Evolutionary conservation across 441 rosid genomes (phyloP).

Genomic region (Populus tomentosa): DNA sequence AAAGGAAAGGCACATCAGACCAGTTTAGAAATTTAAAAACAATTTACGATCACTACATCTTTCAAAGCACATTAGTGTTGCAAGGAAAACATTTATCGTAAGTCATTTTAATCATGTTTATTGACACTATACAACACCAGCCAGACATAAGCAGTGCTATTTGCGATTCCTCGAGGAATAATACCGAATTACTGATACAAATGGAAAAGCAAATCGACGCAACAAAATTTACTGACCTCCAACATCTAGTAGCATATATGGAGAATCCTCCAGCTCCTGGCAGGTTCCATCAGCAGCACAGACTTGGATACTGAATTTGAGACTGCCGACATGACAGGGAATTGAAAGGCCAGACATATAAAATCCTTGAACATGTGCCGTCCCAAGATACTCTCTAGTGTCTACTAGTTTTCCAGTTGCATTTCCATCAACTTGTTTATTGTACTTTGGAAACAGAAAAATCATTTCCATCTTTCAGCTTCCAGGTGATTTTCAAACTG

Average conservation of each 20-base stretch:
- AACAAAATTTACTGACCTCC: conserved; percentile 26
- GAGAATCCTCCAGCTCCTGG: conserved; percentile 49
- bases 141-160: background rate
- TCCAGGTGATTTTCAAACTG: conserved; percentile 53
- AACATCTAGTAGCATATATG: conserved; percentile 33
- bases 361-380: conserved; percentile 46
- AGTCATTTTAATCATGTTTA: background rate
- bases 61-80: background rate
- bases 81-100: background rate
- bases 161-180: background rate
- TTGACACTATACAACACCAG: background rate
- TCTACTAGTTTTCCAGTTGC: conserved; percentile 16
- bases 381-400: conserved; percentile 43
- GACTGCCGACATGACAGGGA: conserved; percentile 31
- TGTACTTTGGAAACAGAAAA: conserved; percentile 33
- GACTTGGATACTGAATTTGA: conserved; percentile 56
- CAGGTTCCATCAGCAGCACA: conserved; percentile 36
- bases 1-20: background rate
- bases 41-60: background rate
- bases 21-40: background rate
- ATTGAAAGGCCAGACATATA: conserved; percentile 51
- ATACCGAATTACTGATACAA: background rate
- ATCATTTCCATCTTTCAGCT: conserved; percentile 26
- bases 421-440: conserved; percentile 25
- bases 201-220: background rate